Base-by-base conservation (phyloP, 208 protist genomes). In the Crithidia fasciculata region DNA sequence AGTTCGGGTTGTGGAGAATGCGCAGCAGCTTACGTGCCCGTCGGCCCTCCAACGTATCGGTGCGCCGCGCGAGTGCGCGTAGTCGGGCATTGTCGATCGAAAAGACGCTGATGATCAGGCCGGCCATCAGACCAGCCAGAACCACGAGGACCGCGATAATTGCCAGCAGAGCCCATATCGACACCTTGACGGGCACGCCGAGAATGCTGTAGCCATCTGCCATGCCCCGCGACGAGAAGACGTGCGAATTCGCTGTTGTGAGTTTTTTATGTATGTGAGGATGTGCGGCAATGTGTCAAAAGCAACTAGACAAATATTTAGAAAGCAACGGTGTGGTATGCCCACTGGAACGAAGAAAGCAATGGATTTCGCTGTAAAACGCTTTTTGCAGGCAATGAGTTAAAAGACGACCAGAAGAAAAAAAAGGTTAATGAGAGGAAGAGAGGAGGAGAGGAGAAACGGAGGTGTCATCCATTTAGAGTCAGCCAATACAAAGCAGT, bases 71-170 rank as follows among this genome's bases (percentile, higher is more conserved):
- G 8, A 90, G 71, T 2, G 59, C 81, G 39, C 63, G 80, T 40
- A 93, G 62, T 28, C 88, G 88, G n/a, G 70, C 76, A n/a, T 45
- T 56, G 59, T 93, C 88, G 10, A 93, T 78, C 18, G 88, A 89
- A 66, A 93, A 93, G 19, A 87, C 63, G 40, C 84, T 89, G 36
- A 93, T 81, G n/a, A 93, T 86, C 12, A 93, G 75, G 0, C 88
- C 88, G 10, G 88, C 83, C 77, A 89, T 87, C 43, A 84, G 61
- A 37, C 84, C 88, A 5, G 83, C 80, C 16, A 90, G 36, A 19
- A 84, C n/a, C 44, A 85, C 87, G 10, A 90, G 76, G 15, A 69
- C 72, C 37, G 68, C 52, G 15, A 89, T 82, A 41, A 93, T 72
- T 18, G 18, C 41, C 28, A 82, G 37, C 15, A 81, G 76, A 10